Base-by-base conservation (phyloP, 192 early-diverging fungal species). In the Thamnidium elegans region DNA sequence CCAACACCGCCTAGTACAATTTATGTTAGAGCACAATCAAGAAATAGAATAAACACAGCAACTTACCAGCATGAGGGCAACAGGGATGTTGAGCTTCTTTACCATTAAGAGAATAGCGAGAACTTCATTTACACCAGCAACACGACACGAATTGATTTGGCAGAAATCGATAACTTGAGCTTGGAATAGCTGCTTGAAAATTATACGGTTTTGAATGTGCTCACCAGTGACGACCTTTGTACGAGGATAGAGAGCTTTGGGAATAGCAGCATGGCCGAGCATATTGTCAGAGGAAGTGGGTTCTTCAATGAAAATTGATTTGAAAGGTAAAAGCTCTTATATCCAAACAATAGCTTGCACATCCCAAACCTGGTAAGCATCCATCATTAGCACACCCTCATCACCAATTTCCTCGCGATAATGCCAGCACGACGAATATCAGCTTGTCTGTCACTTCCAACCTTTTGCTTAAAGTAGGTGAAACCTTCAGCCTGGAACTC, bases 321-420 rank as follows among this genome's bases (percentile, higher is more conserved):
- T 79, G 72, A 74, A 79, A 14, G 65, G 59, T 13, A 79, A 48
- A 15, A 79, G 56, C 14, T 69, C 65, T 36, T 78, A 19, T 76
- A 79, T 79, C 73, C 74, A 76, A 17, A 74, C 76, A 65, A 79
- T 79, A 14, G 77, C 77, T 21, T 78, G 47, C 26, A 79, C 77
- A 67, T 77, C 77, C 77, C 77, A 79, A 45, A 79, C 72, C 47
- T 79, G 77, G 67, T 79, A 78, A 14, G 77, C 77, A 58, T 79
- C 77, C 67, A 78, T 78, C 77, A 79, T 79, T 64, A 79, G 62
- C 3, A 69, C 55, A 20, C 61, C 67, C 10, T 78, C 71, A 5
- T 77, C 53, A 43, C 77, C 77, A 68, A 76, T 73, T 60, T 69
- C 77, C 42, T 70, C 64, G 46, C 77, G 77, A 79, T 79, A 52